Base-by-base conservation (phyloP, 2,329 filamentous ascomycete genomes). In the Daldinia eschscholtzii region DNA sequence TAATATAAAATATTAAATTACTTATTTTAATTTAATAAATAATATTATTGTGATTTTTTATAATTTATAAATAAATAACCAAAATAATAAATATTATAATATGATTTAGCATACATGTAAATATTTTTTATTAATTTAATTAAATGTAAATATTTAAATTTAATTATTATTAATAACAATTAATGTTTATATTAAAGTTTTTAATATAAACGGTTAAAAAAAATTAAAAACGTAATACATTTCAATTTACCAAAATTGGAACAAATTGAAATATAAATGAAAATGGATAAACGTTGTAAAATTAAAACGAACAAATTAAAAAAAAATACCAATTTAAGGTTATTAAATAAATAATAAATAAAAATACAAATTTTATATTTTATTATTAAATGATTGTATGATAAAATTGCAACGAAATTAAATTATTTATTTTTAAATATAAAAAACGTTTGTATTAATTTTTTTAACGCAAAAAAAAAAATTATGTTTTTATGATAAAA, bases 161-260 rank as follows among this genome's bases (percentile, higher is more conserved):
- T 41, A 41, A 41, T 41, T 41, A 41, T 41, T 41, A 41, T 41
- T 41, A 41, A 41, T 41, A n/a, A 41, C n/a, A n/a, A 41, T 41
- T 41, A n/a, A n/a, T 12, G 6, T 41, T 41, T 41, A 41, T n/a
- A 41, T 41, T 41, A 41, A 12, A 41, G n/a, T n/a, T n/a, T 4
- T 41, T 41, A 41, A 12, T 41, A 41, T 12, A n/a, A 41, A 41
- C n/a, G 3, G 6, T 41, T 41, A 18, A 41, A 41, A 10, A n/a
- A 41, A 41, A 41, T 41, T 41, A 41, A n/a, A n/a, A n/a, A n/a
- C n/a, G n/a, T n/a, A n/a, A n/a, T n/a, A n/a, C n/a, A n/a, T n/a
- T n/a, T n/a, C n/a, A n/a, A n/a, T n/a, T n/a, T n/a, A n/a, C n/a
- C n/a, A n/a, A n/a, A n/a, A n/a, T n/a, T n/a, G n/a, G n/a, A n/a